phyloP scores from a whole-genome alignment of 225 moss, liverwort and hornwort genomes.

The Polytrichum commune region DNA sequence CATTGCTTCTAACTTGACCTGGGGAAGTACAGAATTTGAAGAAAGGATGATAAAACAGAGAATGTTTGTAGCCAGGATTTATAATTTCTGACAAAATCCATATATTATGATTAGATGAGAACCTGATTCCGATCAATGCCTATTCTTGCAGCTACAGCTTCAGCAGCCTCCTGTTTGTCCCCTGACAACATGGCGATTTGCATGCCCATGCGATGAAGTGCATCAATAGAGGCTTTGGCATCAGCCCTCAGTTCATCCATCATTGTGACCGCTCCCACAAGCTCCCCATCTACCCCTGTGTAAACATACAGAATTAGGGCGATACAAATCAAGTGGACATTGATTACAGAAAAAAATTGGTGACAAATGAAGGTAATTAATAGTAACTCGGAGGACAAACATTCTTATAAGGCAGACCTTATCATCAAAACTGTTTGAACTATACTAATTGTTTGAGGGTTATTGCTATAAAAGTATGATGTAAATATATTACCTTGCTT shows the following conservation, averaged over 20 bases:
- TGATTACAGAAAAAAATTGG: too few species aligned
- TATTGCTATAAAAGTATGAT: too few species aligned
- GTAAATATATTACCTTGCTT: too few species aligned
- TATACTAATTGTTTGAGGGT: too few species aligned
- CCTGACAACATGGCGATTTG: constrained; percentile 80
- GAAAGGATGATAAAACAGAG: neutral
- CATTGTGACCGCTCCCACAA: constrained; percentile 86
- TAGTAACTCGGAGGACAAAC: too few species aligned
- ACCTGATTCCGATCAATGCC: constrained; percentile 65
- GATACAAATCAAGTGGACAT: too few species aligned
- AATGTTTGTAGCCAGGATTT: neutral
- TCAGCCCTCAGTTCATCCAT: constrained; percentile 85
- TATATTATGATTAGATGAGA: constrained; percentile 17
- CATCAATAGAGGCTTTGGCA: constrained; percentile 61
- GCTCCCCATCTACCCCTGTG: constrained; percentile 65
- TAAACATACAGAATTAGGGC: neutral
- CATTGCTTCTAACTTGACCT: too few species aligned
- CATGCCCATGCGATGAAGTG: constrained; percentile 84
- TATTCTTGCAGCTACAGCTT: constrained; percentile 78
- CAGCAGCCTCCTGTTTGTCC: constrained; percentile 90
- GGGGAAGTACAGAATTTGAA: neutral
- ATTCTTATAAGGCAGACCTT: too few species aligned
- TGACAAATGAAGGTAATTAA: too few species aligned
- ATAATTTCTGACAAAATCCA: neutral
- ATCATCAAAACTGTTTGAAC: too few species aligned